phyloP scores from a whole-genome alignment of 148 eudicot genomes.

The Rhododendron vialii region DNA sequence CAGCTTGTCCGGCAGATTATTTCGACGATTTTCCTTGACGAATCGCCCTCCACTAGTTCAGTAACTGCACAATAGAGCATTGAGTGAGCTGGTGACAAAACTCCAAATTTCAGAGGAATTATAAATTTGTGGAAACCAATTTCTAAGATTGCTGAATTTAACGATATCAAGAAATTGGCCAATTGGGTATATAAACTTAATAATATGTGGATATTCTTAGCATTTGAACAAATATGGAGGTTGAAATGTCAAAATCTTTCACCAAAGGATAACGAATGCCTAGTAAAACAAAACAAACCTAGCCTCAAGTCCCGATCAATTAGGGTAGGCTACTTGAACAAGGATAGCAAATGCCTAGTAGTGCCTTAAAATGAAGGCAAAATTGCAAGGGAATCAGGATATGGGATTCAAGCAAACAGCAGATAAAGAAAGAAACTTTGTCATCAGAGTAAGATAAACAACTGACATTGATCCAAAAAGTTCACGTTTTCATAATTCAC shows the following conservation, averaged over 20 bases:
- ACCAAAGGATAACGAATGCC: neutral
- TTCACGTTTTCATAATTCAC: neutral
- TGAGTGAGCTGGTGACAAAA: neutral
- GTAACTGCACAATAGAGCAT: slow-evolving; percentile 47
- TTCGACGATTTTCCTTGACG: slow-evolving; percentile 89
- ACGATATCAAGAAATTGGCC: neutral
- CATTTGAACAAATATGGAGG: neutral
- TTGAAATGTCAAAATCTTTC: neutral
- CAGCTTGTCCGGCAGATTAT: slow-evolving; percentile 88
- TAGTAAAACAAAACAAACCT: neutral
- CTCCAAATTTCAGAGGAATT: neutral
- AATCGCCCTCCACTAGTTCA: slow-evolving; percentile 87
- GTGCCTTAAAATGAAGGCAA: neutral
- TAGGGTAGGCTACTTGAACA: neutral
- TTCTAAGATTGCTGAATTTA: neutral
- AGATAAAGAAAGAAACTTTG: neutral
- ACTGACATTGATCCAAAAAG: neutral
- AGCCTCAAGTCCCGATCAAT: neutral
- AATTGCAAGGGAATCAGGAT: neutral
- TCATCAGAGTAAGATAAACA: neutral
- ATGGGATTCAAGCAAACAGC: neutral
- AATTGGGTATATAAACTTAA: neutral
- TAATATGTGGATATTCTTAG: neutral
- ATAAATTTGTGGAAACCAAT: neutral
- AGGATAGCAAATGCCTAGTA: neutral